These are phyloP conservation scores for Boletus reticulatus DNA, from an alignment of 768 basidiomycete species.

Conservation along the genomic window DNA sequence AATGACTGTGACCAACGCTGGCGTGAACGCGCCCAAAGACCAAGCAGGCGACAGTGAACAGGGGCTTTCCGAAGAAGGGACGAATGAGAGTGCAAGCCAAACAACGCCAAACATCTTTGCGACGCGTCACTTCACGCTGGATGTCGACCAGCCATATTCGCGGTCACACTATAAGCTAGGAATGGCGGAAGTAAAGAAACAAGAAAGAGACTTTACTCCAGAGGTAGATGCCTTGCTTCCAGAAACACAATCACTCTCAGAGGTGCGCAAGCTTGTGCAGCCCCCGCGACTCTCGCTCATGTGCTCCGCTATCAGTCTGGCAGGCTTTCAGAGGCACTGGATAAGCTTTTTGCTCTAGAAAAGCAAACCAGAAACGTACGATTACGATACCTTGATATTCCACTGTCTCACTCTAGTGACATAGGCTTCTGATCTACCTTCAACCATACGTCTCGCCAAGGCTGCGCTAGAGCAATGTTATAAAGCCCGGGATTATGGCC, in stretches of 20 bases:
- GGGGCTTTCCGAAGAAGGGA: conserved; percentile 21
- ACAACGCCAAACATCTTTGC: conserved; percentile 48
- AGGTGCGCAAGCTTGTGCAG: conserved; percentile 47
- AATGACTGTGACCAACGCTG: conserved; percentile 1
- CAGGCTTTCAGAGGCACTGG: conserved; percentile 80
- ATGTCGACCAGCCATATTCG: conserved; percentile 37
- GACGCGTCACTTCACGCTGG: conserved; percentile 56
- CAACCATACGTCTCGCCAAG: conserved; percentile 86
- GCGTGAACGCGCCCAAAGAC: neutral
- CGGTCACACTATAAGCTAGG: conserved; percentile 41
- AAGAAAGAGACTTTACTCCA: conserved; percentile 81
- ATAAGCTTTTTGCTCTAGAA: conserved; percentile 86
- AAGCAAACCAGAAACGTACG: conserved; percentile 95
- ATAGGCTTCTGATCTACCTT: conserved; percentile 88
- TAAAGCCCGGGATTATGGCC: conserved; percentile 62
- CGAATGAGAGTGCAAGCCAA: conserved; percentile 15
- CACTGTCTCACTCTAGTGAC: neutral
- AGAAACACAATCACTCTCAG: conserved; percentile 61
- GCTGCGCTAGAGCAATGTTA: conserved; percentile 71
- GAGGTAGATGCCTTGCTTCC: conserved; percentile 80
- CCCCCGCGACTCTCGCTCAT: conserved; percentile 5
- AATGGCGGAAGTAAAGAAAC: conserved; percentile 82
- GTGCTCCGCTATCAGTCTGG: conserved; percentile 53
- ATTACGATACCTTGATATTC: conserved; percentile 1
- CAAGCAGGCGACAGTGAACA: conserved; percentile 5